Evolutionary conservation across 2,329 filamentous ascomycete genomes (phyloP).

Genomic region (Westerdykella ornata): DNA sequence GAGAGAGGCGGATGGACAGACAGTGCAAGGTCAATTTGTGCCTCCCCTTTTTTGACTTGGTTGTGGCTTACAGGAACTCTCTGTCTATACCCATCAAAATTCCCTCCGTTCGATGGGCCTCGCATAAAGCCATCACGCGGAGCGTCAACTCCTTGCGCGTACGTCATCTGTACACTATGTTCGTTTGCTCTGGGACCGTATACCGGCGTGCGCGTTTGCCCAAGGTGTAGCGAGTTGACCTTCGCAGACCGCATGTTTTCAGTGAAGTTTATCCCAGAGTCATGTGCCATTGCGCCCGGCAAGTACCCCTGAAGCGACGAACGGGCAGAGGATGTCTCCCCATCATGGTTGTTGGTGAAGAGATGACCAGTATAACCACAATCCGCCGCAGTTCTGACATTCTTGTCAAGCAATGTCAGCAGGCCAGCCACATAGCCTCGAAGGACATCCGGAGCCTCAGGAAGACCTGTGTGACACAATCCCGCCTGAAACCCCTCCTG

Average conservation of each 20-base stretch:
- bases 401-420: constrained; percentile 24
- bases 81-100: no score
- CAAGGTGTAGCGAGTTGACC: constrained; percentile 2
- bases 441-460: constrained; percentile 27
- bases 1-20: constrained; percentile 1
- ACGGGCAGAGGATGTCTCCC: constrained; percentile 9
- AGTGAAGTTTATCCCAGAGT: constrained; percentile 24
- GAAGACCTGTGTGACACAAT: constrained; percentile 30
- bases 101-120: no score
- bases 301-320: constrained; percentile 25
- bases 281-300: constrained; percentile 19
- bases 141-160: background rate
- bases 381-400: constrained; percentile 10
- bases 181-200: background rate
- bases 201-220: background rate
- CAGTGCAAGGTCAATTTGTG: background rate
- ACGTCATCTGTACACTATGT: background rate
- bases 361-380: constrained; percentile 5
- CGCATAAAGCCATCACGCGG: background rate
- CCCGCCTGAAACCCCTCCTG: constrained; percentile 37
- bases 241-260: constrained; percentile 23
- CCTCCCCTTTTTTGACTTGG: constrained; percentile 11
- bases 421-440: constrained; percentile 32
- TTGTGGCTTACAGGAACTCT: constrained; percentile 4
- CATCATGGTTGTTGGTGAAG: constrained; percentile 7